Percentiles rank a stretch among this genome's conserved stretches.
Evolutionary conservation across 306 rosid species (phyloP).

Genomic region (Hippophae tibetana): DNA sequence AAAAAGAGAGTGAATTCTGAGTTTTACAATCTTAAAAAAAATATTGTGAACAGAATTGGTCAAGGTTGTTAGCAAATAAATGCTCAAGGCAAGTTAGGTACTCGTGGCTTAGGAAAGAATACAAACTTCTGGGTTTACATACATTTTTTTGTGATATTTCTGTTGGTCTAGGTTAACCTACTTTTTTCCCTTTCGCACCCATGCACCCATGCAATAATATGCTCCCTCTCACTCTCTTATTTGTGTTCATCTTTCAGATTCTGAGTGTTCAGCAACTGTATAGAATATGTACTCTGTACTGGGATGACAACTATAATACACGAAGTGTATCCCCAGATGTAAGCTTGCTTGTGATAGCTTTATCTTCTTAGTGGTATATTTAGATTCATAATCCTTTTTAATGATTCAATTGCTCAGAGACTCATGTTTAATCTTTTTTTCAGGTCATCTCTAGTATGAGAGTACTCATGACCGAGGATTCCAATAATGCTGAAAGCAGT

Average conservation of each 20-base stretch:
- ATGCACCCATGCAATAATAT: not conserved
- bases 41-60: too few species aligned
- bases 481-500: conserved; percentile 82
- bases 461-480: conserved; percentile 97
- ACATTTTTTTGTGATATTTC: not conserved
- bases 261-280: conserved; percentile 97
- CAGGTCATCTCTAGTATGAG: conserved; percentile 97
- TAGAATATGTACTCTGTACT: conserved; percentile 92
- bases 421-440: conserved; percentile 14
- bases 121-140: not conserved
- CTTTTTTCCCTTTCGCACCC: not conserved
- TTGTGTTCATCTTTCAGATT: conserved; percentile 47
- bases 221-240: conserved; percentile 13
- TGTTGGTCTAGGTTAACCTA: not conserved
- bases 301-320: conserved; percentile 95
- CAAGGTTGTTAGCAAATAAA: too few species aligned
- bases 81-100: too few species aligned
- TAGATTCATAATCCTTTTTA: not conserved
- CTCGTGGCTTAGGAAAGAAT: too few species aligned
- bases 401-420: conserved; percentile 16
- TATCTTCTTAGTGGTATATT: conserved; percentile 9
- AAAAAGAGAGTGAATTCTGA: too few species aligned
- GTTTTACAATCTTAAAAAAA: too few species aligned
- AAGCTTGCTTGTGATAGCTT: conserved; percentile 19
- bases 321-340: conserved; percentile 94